Base-by-base conservation (phyloP, 257 asterid species). In the Rubia yunnanensis region DNA sequence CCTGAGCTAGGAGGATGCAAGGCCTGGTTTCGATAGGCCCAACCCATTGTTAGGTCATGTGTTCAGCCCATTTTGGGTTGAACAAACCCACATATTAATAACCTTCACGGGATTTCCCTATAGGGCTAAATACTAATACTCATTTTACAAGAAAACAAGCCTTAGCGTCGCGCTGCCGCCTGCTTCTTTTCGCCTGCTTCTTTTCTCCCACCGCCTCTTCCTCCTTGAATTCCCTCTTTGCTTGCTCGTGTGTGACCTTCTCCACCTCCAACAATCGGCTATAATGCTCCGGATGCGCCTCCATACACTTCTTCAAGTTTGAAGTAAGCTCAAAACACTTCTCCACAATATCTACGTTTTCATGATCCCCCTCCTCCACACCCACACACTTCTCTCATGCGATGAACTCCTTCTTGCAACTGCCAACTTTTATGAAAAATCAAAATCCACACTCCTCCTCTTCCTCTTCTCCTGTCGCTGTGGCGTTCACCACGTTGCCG, bases 361-460 rank as follows among this genome's bases (percentile, higher is more conserved):
- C 84, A 62, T 70, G 76, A 68, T 87, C 97, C 15, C 86, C 88
- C 72, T 79, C 95, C 56, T 81, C 90, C 52, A 87, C n/a, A n/a
- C n/a, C n/a, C n/a, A n/a, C 82, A 17, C 97, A 87, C 64, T 80
- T 82, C 65, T 87, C 92, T 96, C 97, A 90, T 2, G 71, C 86
- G 35, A 60, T 49, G 70, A 90, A 90, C 0, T 69, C 48, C 6
- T 90, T 92, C 55, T 58, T 85, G 65, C 97, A 90, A 13, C 87
- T 96, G 26, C 97, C 96, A 32, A 74, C 96, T 72, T 90, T 90
- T 96, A 90, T 90, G 38, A 78, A 87, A 65, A 90, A 73, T 71
- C 96, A 90, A 72, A 87, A 90, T 71, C 96, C 95, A 73, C 96
- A 85, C 62, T 87, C 95, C 0, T 86, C 91, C 63, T 69, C 85